Evolutionary conservation across 202 grass and related monocot genomes (phyloP), one percentile per base, ranked within the genome.

Genomic region (Digitaria exilis): DNA sequence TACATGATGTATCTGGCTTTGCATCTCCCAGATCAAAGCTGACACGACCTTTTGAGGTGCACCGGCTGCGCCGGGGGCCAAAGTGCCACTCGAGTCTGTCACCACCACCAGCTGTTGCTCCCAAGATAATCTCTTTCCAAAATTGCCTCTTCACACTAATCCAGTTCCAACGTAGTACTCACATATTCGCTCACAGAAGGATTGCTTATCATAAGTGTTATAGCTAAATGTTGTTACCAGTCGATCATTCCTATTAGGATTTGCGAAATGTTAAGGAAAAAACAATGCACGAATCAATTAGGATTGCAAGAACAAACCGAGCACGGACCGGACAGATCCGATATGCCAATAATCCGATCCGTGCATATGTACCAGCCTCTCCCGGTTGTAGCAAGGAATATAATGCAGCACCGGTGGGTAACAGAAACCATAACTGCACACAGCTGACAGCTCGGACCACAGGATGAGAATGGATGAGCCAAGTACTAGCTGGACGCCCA

Each of bases 361-460:
- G n/a, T 61, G 7, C 51, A 9, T 84, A 9, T 84, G 74, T 70
- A 70, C 54, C 7, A 8, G n/a, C 73, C 28, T 76, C 48, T 77
- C 49, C 8, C 72, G 42, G 32, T 50, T 32, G 48, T 42, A 31
- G 28, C 35, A 58, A 58, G 64, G 19, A 56, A 73, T 31, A 30
- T 12, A 45, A 24, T 57, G 54, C 64, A 29, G 49, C 43, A 14
- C 31, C 25, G 46, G 48, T 57, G 54, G 69, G 70, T 73, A 66
- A 64, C 24, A 72, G 73, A 73, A 79, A 31, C 45, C 75, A 63
- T 78, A 63, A 78, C 65, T 77, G 37, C 37, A 39, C 37, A 39
- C 37, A 39, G 37, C 37, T 11, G 13, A 18, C 30, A 45, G 57
- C 68, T 68, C 76, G 68, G 68, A 80, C 84, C 84, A 80, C 84